These are phyloP conservation scores for Moesziomyces sp. DNA, from an alignment of 1,284 basidiomycete genomes.

Conservation along the genomic window DNA sequence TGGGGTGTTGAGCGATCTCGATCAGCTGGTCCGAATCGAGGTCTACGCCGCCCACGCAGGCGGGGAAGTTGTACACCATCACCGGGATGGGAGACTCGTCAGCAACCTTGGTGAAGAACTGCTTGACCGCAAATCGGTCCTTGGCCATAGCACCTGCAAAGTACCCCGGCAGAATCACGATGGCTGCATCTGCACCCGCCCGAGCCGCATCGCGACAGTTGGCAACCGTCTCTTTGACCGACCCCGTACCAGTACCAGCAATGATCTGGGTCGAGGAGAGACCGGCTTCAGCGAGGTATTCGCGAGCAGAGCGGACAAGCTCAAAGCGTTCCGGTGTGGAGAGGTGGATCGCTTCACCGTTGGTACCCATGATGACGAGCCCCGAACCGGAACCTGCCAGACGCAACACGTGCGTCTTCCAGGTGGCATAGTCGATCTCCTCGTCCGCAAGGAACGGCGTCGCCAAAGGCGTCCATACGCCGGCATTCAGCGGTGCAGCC, in stretches of 20 bases:
- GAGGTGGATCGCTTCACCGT: slow-evolving; percentile 82
- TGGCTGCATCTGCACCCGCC: slow-evolving; percentile 84
- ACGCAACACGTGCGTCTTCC: slow-evolving; percentile 79
- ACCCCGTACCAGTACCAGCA: slow-evolving; percentile 82
- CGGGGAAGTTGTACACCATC: slow-evolving; percentile 90
- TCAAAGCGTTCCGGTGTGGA: slow-evolving; percentile 77
- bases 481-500: slow-evolving; percentile 69
- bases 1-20: slow-evolving; percentile 83
- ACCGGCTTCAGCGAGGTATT: slow-evolving; percentile 77
- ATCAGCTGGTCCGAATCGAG: slow-evolving; percentile 85
- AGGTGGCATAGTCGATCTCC: slow-evolving; percentile 81
- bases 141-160: slow-evolving; percentile 79
- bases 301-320: slow-evolving; percentile 78
- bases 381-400: slow-evolving; percentile 79
- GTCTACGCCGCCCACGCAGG: slow-evolving; percentile 77
- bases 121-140: slow-evolving; percentile 76
- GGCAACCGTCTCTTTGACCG: slow-evolving; percentile 82
- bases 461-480: slow-evolving; percentile 85
- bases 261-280: slow-evolving; percentile 77
- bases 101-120: slow-evolving; percentile 81
- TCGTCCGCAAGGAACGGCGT: slow-evolving; percentile 83
- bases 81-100: slow-evolving; percentile 84
- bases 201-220: slow-evolving; percentile 79
- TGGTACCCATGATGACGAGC: slow-evolving; percentile 83
- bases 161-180: slow-evolving; percentile 86